A percentile compares a stretch with the other conserved stretches of the same genome.
Evolutionary conservation across 441 rosid genomes (phyloP).

Genomic region (Eutrema salsugineum): DNA sequence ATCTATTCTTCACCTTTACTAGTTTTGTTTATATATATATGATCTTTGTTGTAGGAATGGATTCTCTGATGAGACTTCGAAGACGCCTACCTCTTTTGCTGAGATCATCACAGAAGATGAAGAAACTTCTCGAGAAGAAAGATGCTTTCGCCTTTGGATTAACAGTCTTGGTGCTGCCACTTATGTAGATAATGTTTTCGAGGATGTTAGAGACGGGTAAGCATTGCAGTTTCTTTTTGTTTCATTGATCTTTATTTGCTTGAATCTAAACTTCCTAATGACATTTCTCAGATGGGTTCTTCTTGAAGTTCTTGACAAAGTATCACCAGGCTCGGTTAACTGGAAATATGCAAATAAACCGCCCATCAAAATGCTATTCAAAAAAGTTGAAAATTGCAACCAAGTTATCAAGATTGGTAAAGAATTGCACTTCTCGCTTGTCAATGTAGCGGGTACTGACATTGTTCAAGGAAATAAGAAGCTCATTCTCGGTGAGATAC

Average conservation of each 20-base stretch:
- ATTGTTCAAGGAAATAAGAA: slow-evolving; percentile 95
- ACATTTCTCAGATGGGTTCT: slow-evolving; percentile 64
- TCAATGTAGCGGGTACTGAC: slow-evolving; percentile 92
- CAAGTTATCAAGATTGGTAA: slow-evolving; percentile 71
- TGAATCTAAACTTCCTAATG: not conserved
- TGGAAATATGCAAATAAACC: slow-evolving; percentile 88
- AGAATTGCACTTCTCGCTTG: slow-evolving; percentile 73
- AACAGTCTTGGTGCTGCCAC: slow-evolving; percentile 82
- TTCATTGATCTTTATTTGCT: not conserved
- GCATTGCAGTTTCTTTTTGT: not conserved
- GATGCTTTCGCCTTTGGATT: slow-evolving; percentile 92
- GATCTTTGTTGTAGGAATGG: slow-evolving; percentile 64
- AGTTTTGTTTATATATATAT: not conserved
- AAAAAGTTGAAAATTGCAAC: slow-evolving; percentile 91
- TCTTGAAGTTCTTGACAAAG: slow-evolving; percentile 80
- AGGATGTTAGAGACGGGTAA: slow-evolving; percentile 90
- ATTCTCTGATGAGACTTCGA: slow-evolving; percentile 49
- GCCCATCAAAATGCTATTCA: slow-evolving; percentile 90
- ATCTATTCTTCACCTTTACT: not conserved
- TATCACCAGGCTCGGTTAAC: slow-evolving; percentile 64
- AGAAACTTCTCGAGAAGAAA: slow-evolving; percentile 80
- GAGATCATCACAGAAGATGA: slow-evolving; percentile 87
- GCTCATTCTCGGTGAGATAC: slow-evolving; percentile 62
- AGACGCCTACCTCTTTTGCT: slow-evolving; percentile 43
- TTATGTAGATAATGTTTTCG: slow-evolving; percentile 71